A percentile compares a stretch with the other conserved stretches of the same genome.
phyloP scores from a whole-genome alignment of 768 basidiomycete genomes.

The Leccinum uliginosum region DNA sequence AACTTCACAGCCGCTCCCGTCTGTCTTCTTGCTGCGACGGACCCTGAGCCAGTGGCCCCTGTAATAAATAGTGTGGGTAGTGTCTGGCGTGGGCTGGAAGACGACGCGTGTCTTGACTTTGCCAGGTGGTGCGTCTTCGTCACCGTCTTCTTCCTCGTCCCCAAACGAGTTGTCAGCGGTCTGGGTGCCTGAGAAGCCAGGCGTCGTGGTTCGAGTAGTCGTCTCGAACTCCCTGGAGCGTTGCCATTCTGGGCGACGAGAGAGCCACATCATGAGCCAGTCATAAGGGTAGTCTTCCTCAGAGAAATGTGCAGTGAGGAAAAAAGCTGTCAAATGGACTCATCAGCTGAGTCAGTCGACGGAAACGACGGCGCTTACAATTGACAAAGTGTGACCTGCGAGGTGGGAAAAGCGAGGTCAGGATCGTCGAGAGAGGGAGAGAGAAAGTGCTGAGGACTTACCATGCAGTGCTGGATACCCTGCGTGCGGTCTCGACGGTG shows the following conservation, averaged over 20 bases:
- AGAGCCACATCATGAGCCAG: slow-evolving; percentile 90
- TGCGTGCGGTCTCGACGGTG: slow-evolving; percentile 80
- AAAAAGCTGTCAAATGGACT: slow-evolving; percentile 54
- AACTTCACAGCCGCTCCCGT: slow-evolving; percentile 66
- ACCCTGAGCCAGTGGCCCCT: slow-evolving; percentile 81
- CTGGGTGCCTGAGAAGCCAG: slow-evolving; percentile 47
- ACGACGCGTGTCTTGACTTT: slow-evolving; percentile 75
- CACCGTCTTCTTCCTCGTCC: slow-evolving; percentile 41
- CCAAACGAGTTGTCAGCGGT: slow-evolving; percentile 54
- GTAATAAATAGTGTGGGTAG: slow-evolving; percentile 87
- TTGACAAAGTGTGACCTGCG: slow-evolving; percentile 81
- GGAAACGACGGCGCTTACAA: slow-evolving; percentile 46
- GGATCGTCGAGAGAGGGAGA: slow-evolving; percentile 7
- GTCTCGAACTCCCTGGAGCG: slow-evolving; percentile 87
- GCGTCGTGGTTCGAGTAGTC: slow-evolving; percentile 68
- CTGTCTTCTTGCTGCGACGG: slow-evolving; percentile 61
- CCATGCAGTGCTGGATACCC: slow-evolving; percentile 82
- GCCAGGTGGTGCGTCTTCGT: slow-evolving; percentile 49
- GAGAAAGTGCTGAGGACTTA: slow-evolving; percentile 29
- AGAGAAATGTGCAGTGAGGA: slow-evolving; percentile 86
- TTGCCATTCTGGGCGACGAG: slow-evolving; percentile 83
- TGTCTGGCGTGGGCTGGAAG: slow-evolving; percentile 85
- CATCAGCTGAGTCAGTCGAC: slow-evolving; percentile 8
- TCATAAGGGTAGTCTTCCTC: slow-evolving; percentile 90
- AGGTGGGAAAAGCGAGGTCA: not conserved